A percentile compares a stretch with the other conserved stretches of the same genome.
Evolutionary conservation across 2,329 filamentous ascomycete genomes (phyloP).

Genomic region (Colletotrichum euphorbiae): DNA sequence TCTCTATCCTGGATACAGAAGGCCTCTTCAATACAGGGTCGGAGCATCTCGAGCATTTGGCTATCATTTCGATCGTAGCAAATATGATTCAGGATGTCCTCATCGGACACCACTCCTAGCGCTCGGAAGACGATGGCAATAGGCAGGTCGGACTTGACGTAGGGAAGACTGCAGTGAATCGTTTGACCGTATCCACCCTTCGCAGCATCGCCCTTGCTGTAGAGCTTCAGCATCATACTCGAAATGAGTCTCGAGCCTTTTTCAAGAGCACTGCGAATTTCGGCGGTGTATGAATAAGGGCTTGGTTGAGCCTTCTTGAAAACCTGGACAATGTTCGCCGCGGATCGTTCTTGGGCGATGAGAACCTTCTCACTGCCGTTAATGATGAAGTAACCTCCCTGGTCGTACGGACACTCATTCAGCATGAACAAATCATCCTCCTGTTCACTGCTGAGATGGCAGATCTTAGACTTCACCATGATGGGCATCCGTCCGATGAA

Average conservation of each 20-base stretch:
- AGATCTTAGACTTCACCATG: slow-evolving; percentile 98
- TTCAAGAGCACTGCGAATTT: slow-evolving; percentile 95
- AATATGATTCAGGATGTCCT: slow-evolving; percentile 98
- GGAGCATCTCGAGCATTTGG: slow-evolving; percentile 97
- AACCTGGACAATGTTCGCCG: slow-evolving; percentile 98
- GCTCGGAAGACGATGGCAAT: slow-evolving; percentile 97
- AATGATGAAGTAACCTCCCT: slow-evolving; percentile 99
- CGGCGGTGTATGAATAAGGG: slow-evolving; percentile 91
- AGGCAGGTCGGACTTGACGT: slow-evolving; percentile 92
- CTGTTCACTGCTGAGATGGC: slow-evolving; percentile 83
- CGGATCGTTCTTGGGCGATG: slow-evolving; percentile 96
- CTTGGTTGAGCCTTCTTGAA: slow-evolving; percentile 98
- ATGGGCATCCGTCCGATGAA: slow-evolving; percentile 97
- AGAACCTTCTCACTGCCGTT: slow-evolving; percentile 99
- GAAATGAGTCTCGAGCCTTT: slow-evolving; percentile 96
- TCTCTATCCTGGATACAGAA: slow-evolving; percentile 97
- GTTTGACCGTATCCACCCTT: slow-evolving; percentile 86
- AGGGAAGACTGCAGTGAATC: slow-evolving; percentile 90
- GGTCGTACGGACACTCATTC: slow-evolving; percentile 98
- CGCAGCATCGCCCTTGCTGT: slow-evolving; percentile 83
- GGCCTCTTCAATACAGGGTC: slow-evolving; percentile 96
- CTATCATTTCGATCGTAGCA: slow-evolving; percentile 96
- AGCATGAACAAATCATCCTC: slow-evolving; percentile 90
- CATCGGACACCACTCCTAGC: slow-evolving; percentile 93
- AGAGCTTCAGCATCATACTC: slow-evolving; percentile 90